Conservation (phyloP, 306 rosid species). For the Begonia fuchsioides region DNA sequence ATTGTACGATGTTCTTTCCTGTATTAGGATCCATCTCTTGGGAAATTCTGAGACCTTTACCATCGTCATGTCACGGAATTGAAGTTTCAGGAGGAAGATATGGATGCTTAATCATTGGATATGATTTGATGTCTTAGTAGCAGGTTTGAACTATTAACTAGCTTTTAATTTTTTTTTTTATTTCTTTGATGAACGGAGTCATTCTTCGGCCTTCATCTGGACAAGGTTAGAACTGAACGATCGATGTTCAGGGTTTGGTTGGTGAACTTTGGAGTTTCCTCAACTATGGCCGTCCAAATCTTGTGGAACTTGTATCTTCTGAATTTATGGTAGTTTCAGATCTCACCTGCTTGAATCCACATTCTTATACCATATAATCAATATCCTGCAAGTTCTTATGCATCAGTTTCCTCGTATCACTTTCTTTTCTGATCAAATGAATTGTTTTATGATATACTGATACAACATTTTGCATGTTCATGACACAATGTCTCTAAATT, state of each 20-base stretch:
- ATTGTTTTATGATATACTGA: background rate
- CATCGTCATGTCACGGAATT: constrained; percentile 81
- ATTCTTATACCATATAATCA: constrained; percentile 75
- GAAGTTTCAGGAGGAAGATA: constrained; percentile 79
- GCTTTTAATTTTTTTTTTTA: background rate
- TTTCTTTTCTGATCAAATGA: too few relatives aligned
- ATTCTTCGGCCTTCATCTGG: constrained; percentile 4
- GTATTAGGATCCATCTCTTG: constrained; percentile 64
- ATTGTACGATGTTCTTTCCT: too few relatives aligned
- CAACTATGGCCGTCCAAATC: constrained; percentile 85
- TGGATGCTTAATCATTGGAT: constrained; percentile 77
- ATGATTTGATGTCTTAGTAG: constrained; percentile 73
- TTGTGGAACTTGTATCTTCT: constrained; percentile 59
- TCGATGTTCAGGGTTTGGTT: constrained; percentile 75
- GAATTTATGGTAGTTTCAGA: constrained; percentile 68
- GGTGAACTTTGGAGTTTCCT: constrained; percentile 78
- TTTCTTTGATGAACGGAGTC: background rate
- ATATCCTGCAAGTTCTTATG: constrained; percentile 71
- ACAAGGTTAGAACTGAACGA: constrained; percentile 78
- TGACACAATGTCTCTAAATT: constrained; percentile 15
- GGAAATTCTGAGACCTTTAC: constrained; percentile 70
- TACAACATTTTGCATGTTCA: constrained; percentile 73
- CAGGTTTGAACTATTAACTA: constrained; percentile 37
- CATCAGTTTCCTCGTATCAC: too few relatives aligned
- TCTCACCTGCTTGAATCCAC: constrained; percentile 79